Conservation (phyloP, 2,329 filamentous ascomycete species). For the Aspergillus texensis region DNA sequence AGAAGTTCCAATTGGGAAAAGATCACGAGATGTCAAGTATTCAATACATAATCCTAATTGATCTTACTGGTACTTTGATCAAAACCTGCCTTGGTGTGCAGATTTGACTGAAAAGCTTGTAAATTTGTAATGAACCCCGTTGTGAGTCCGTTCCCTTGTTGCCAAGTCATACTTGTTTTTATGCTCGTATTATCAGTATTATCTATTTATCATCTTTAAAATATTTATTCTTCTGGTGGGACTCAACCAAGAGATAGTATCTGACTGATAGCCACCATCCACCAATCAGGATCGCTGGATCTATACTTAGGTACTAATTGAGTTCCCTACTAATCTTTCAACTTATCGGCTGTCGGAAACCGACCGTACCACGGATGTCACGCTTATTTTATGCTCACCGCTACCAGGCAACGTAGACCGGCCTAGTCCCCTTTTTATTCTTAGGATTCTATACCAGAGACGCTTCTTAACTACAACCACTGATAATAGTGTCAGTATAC, state of each 20-base stretch:
- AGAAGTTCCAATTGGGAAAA: conserved; percentile 8
- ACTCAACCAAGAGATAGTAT: neutral
- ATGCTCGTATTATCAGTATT: neutral
- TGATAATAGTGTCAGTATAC: too few species aligned
- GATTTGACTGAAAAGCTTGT: neutral
- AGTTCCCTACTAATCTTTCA: neutral
- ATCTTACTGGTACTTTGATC: neutral
- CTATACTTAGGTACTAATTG: neutral
- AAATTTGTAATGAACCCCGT: neutral
- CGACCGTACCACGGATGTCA: neutral
- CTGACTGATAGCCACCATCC: neutral
- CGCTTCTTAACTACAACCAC: too few species aligned
- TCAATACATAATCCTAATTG: neutral
- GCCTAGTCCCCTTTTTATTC: too few species aligned
- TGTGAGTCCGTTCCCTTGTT: neutral
- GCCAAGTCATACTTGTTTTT: neutral
- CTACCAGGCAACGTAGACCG: too few species aligned
- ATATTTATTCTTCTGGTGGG: neutral
- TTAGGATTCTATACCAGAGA: too few species aligned
- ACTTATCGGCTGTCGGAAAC: neutral
- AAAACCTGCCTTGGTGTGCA: neutral
- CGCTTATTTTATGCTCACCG: too few species aligned
- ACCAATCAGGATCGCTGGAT: neutral
- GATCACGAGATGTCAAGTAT: neutral
- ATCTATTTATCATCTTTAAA: neutral